phyloP scores from a whole-genome alignment of 2,329 filamentous ascomycete genomes.

The Aureobasidium sp. region DNA sequence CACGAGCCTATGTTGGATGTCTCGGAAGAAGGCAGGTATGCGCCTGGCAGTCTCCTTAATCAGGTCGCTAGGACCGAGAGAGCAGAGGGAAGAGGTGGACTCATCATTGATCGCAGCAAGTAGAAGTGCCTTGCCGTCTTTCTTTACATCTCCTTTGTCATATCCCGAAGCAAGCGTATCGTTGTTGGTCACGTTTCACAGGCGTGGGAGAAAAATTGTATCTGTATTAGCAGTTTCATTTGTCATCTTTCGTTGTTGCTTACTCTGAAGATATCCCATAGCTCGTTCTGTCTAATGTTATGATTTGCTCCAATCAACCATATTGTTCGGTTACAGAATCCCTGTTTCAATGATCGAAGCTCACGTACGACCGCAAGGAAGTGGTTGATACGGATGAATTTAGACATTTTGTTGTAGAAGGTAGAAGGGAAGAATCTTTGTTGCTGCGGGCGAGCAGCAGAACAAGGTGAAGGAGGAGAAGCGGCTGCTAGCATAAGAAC shows the following conservation, averaged over 20 bases:
- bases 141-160: background rate
- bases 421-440: no score
- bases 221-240: background rate
- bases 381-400: no score
- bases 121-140: background rate
- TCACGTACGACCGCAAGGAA: no score
- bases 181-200: background rate
- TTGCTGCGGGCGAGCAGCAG: no score
- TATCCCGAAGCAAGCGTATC: background rate
- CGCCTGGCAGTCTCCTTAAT: slow-evolving; percentile 41
- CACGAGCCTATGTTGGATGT: slow-evolving; percentile 39
- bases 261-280: background rate
- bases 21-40: slow-evolving; percentile 35
- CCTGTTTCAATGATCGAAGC: no score
- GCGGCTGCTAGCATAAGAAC: no score
- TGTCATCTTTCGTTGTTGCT: background rate
- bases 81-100: slow-evolving; percentile 17
- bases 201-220: background rate
- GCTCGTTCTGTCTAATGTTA: background rate
- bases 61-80: slow-evolving; percentile 28
- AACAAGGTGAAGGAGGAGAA: no score
- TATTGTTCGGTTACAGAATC: background rate
- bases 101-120: slow-evolving; percentile 5
- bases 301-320: background rate
- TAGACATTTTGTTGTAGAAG: no score